Evolutionary conservation across 1,284 basidiomycete species (phyloP), one percentile per base, ranked within the genome.

Genomic region (Cryptococcus depauperatus): DNA sequence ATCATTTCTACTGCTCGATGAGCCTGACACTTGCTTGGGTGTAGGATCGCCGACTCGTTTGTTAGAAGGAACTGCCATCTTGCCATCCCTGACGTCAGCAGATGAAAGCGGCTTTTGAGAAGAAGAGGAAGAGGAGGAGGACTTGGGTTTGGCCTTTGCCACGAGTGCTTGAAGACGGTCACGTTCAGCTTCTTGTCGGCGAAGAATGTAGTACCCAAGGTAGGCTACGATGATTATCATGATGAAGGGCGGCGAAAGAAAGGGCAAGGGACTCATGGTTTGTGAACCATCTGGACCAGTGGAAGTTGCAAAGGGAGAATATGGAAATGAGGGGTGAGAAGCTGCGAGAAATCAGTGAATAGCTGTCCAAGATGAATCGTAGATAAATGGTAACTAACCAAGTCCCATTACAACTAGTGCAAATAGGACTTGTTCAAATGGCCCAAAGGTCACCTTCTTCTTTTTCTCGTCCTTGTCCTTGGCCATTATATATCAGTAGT

Each of bases 191-290:
- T 62, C 55, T 52, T 65, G 62, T 6, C 62, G 50, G 4, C 45
- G 41, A 5, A 65, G 53, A 3, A 63, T 44, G 37, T 61, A 51
- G 37, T 60, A 65, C 3, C 62, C 62, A 4, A 58, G 29, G 28
- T 63, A 65, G 4, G 58, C 59, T 10, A 65, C 50, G 13, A 61
- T 34, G 10, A 63, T 47, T 4, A 65, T 51, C 50, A 61, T 53
- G 26, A 65, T 54, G 14, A 61, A 44, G 2, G 59, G 58, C 9
- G 62, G 61, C 1, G 60, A 55, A 37, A 62, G 55, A 16, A 64
- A 48, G 0, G 56, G 58, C 18, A 57, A 41, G 29, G 37, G 46
- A 37, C n/a, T 18, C 4, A n/a, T n/a, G 37, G 35, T 50, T 6
- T 55, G 30, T 5, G 44, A 42, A 11, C 50, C 50, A 18, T 50